These are phyloP conservation scores for Echium plantagineum DNA, from an alignment of 257 asterid species.

Conservation along the genomic window DNA sequence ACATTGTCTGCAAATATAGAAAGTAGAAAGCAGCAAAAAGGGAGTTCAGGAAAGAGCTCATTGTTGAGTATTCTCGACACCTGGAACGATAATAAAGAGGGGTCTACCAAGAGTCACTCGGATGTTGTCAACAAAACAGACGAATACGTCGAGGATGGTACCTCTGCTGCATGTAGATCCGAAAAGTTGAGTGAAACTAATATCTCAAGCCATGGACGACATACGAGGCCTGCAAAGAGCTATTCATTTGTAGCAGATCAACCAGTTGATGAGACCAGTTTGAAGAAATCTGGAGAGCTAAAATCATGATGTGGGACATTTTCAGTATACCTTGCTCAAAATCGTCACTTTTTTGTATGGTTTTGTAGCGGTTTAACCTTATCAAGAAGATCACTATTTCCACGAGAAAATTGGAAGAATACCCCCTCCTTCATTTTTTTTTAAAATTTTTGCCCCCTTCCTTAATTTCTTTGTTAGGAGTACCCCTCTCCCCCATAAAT, in stretches of 20 bases:
- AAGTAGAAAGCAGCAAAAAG: slow-evolving; percentile 12
- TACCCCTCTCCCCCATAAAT: too few species aligned
- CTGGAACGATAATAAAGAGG: slow-evolving; percentile 35
- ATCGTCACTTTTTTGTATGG: too few species aligned
- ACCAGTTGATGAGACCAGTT: slow-evolving; percentile 26
- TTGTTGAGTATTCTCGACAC: slow-evolving; percentile 62
- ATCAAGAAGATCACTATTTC: too few species aligned
- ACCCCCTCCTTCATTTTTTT: too few species aligned
- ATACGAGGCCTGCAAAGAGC: slow-evolving; percentile 26
- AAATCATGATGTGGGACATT: neutral
- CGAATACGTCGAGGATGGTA: slow-evolving; percentile 13
- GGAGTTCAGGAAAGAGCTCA: slow-evolving; percentile 29
- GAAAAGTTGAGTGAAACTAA: slow-evolving; percentile 13
- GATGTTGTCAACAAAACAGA: neutral
- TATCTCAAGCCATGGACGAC: slow-evolving; percentile 10
- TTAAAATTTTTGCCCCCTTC: too few species aligned
- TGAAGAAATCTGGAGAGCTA: slow-evolving; percentile 38
- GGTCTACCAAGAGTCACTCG: slow-evolving; percentile 10
- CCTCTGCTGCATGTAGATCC: slow-evolving; percentile 10
- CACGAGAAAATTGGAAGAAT: too few species aligned
- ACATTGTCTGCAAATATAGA: slow-evolving; percentile 14
- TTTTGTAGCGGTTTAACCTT: too few species aligned
- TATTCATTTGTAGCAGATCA: slow-evolving; percentile 49
- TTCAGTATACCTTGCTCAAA: neutral
- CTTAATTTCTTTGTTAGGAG: too few species aligned